These are phyloP conservation scores for Trametes cingulata DNA, from an alignment of 768 basidiomycete genomes.

Conservation along the genomic window DNA sequence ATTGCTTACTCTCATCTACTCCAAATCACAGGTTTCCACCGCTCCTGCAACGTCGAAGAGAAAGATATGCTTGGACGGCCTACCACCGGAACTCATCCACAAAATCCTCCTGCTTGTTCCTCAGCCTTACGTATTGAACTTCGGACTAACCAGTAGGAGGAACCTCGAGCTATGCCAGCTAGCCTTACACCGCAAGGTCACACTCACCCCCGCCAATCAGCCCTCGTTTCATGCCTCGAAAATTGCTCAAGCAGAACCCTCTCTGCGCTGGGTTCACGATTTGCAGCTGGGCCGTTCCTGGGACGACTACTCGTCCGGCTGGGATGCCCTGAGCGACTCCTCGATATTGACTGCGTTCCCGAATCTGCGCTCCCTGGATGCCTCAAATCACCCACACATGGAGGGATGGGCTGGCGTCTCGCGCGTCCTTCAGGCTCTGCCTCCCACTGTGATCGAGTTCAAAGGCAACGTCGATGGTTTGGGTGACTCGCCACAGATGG, in stretches of 20 bases:
- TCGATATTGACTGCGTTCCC: not conserved
- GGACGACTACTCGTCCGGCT: not conserved
- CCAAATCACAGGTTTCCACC: no score
- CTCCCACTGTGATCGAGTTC: not conserved
- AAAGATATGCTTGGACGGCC: not conserved
- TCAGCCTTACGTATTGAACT: not conserved
- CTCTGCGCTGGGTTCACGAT: not conserved
- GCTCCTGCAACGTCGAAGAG: no score
- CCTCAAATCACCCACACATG: not conserved
- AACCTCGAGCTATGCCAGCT: not conserved
- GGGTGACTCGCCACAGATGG: not conserved
- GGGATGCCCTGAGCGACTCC: not conserved
- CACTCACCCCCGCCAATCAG: not conserved
- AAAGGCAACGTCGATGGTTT: not conserved
- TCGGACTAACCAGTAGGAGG: not conserved
- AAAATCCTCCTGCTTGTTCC: slow-evolving; percentile 6
- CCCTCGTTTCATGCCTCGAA: not conserved
- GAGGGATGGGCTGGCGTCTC: not conserved
- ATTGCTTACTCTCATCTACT: no score
- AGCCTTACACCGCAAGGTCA: not conserved
- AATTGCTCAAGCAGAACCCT: not conserved
- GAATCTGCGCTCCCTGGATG: not conserved
- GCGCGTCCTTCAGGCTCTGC: not conserved
- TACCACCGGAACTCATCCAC: not conserved
- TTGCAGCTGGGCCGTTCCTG: not conserved